Base-by-base conservation (phyloP, 441 rosid genomes). In the Cnidoscolus chayamansa region DNA sequence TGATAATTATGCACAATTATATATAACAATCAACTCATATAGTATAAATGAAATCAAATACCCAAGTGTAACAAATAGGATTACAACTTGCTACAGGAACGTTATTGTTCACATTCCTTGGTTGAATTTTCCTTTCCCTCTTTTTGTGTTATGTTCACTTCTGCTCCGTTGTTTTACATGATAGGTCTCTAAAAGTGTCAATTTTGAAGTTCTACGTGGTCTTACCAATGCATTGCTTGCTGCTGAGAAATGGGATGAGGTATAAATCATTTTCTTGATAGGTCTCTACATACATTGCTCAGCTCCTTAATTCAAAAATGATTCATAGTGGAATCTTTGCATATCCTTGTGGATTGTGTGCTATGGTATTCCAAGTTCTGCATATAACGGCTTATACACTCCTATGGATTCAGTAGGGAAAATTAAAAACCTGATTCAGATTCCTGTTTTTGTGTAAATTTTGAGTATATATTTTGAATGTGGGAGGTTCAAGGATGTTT, bases 201-300 rank as follows among this genome's bases (percentile, higher is more conserved):
- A 88, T 75, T 90, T 94, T 75, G 97, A 94, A 85, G 90, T 86
- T 80, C 83, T 93, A 51, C 89, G 89, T 50, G 97, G 97, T 67
- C 87, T 83, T 69, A 82, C 93, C 68, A 90, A 94, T 72, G 83
- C 96, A 7, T 84, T 90, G 78, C 84, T 94, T 80, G 97, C 97
- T 83, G 90, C 98, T 13, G 87, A 89, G 82, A 94, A 84, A 78
- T 95, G 97, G n/a, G 89, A 85, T 76, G 91, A 90, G 96, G 98
- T 94, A 78, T 71, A 78, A 60, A 48, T 76, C 40, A n/a, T 60
- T 57, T 56, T 19, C 69, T 62, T 59, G 49, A 74, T 67, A 61
- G 61, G 68, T 70, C 50, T 65, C 63, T 65, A 3, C 56, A 45
- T 31, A 31, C 62, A 68, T 32, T 16, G 17, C 8, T 31, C 35